These are phyloP conservation scores for Phytophthora europaea DNA, from an alignment of 352 stramenopile genomes.

Conservation along the genomic window DNA sequence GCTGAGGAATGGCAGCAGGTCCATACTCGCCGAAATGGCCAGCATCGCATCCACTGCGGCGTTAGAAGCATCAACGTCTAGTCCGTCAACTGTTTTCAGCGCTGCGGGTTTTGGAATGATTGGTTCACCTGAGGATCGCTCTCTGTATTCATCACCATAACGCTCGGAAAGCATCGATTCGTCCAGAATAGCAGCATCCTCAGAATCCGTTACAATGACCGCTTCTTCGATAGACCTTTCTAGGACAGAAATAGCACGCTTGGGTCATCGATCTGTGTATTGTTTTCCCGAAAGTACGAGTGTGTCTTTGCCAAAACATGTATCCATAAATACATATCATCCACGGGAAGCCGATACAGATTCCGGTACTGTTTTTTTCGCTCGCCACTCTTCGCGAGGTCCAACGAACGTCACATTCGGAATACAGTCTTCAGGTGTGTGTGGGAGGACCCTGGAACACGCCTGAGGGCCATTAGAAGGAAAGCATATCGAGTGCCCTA, in stretches of 20 bases:
- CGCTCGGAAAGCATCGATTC: neutral
- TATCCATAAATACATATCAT: constrained; percentile 15
- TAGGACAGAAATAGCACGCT: too few relatives aligned
- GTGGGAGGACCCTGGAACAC: neutral
- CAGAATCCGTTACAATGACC: too few relatives aligned
- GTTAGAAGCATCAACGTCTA: too few relatives aligned
- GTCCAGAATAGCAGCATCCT: too few relatives aligned
- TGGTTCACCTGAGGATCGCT: too few relatives aligned
- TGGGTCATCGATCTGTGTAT: constrained; percentile 4
- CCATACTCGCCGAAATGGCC: neutral
- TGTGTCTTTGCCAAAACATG: neutral
- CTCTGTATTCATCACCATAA: neutral
- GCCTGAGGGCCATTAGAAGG: neutral
- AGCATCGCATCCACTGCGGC: constrained; percentile 9
- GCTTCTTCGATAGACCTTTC: too few relatives aligned
- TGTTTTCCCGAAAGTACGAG: constrained; percentile 1
- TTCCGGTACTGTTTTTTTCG: neutral
- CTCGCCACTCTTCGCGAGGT: neutral
- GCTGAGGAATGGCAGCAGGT: too few relatives aligned
- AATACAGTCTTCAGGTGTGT: neutral
- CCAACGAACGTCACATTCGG: constrained; percentile 13
- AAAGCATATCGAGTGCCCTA: constrained; percentile 20
- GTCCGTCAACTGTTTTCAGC: too few relatives aligned
- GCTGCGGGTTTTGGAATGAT: too few relatives aligned
- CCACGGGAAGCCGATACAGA: constrained; percentile 8